phyloP scores from a whole-genome alignment of 176 grass and related monocot species.

The Carex scoparia region DNA sequence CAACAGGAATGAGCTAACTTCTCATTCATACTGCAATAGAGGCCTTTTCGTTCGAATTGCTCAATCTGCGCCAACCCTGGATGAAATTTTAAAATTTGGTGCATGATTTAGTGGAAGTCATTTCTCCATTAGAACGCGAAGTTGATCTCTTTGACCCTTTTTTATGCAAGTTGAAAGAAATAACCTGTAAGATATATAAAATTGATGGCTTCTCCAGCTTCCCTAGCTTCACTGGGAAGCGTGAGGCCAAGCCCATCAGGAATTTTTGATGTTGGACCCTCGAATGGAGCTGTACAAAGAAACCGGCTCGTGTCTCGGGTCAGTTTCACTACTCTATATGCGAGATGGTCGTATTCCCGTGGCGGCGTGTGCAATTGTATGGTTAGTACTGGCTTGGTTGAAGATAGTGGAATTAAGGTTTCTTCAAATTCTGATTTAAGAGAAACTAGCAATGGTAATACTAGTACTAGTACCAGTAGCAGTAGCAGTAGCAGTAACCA shows the following conservation, averaged over 20 bases:
- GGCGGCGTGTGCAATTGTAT: slow-evolving; percentile 72
- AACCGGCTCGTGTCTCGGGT: slow-evolving; percentile 48
- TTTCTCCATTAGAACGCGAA: neutral
- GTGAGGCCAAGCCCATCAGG: slow-evolving; percentile 41
- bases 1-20: slow-evolving; percentile 5
- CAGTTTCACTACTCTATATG: slow-evolving; percentile 40
- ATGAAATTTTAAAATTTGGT: slow-evolving; percentile 20
- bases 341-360: slow-evolving; percentile 37
- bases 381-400: slow-evolving; percentile 71
- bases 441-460: slow-evolving; percentile 42
- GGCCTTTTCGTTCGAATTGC: neutral
- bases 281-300: slow-evolving; percentile 25
- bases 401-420: slow-evolving; percentile 64
- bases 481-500: slow-evolving; percentile 24
- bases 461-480: slow-evolving; percentile 34
- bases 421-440: slow-evolving; percentile 44
- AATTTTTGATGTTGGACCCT: slow-evolving; percentile 24
- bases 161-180: slow-evolving; percentile 35
- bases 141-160: neutral
- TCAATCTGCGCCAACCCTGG: slow-evolving; percentile 1
- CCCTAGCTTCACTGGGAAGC: slow-evolving; percentile 64
- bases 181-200: slow-evolving; percentile 25
- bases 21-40: slow-evolving; percentile 10
- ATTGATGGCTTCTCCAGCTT: slow-evolving; percentile 82
- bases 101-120: slow-evolving; percentile 17